Evolutionary conservation across 345 rosid species (phyloP).

Genomic region (Aurinia saxatilis): DNA sequence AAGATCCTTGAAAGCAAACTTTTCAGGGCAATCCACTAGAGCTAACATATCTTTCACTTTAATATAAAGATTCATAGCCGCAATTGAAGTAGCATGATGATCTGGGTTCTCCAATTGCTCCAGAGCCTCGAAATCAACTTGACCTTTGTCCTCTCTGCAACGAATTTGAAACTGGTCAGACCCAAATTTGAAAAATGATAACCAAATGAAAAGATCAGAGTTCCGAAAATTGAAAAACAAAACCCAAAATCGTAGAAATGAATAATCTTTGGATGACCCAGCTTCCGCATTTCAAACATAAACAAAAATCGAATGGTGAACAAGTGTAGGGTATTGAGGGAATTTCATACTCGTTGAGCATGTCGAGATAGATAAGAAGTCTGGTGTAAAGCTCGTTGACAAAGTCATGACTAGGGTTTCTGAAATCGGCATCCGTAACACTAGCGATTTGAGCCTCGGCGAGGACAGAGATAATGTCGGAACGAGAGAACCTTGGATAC

Average conservation of each 20-base stretch:
- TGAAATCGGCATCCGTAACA: constrained; percentile 42
- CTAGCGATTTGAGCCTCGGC: constrained; percentile 52
- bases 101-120: constrained; percentile 94
- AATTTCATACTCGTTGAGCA: constrained; percentile 45
- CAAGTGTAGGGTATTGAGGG: not conserved
- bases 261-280: not conserved
- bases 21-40: constrained; percentile 44
- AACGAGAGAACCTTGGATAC: constrained; percentile 52
- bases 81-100: constrained; percentile 45
- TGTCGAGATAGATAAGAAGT: constrained; percentile 62
- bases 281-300: not conserved
- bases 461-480: constrained; percentile 52
- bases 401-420: constrained; percentile 44
- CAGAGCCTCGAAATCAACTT: constrained; percentile 64
- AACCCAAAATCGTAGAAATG: not conserved
- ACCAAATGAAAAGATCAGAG: not conserved
- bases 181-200: not conserved
- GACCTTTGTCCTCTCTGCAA: constrained; percentile 70
- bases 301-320: not conserved
- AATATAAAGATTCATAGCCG: constrained; percentile 35
- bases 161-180: not conserved
- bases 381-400: constrained; percentile 53
- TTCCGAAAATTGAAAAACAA: constrained; percentile 4
- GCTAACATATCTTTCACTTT: constrained; percentile 43
- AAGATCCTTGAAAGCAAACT: constrained; percentile 61